phyloP scores from a whole-genome alignment of 129 eudicot genomes.

The sunflower (Helianthus annuus) region HanXRQr2.0-SUNRISE NC_035443.2:34707493-34707992 shows the following conservation, averaged over 20 bases:
- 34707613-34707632: slow-evolving; percentile 63
- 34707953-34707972: slow-evolving; percentile 20
- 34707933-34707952: slow-evolving; percentile 45
- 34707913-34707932: slow-evolving; percentile 12
- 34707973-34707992: slow-evolving; percentile 21
- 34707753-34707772: slow-evolving; percentile 93
- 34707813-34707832: slow-evolving; percentile 37
- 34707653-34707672: slow-evolving; percentile 47
- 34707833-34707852: slow-evolving; percentile 31
- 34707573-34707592: slow-evolving; percentile 83
- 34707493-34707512: slow-evolving; percentile 29
- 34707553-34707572: slow-evolving; percentile 83
- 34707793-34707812: slow-evolving; percentile 46
- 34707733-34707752: slow-evolving; percentile 99
- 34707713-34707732: slow-evolving; percentile 71
- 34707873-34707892: slow-evolving; percentile 20
- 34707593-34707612: slow-evolving; percentile 57
- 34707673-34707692: slow-evolving; percentile 77
- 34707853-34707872: slow-evolving; percentile 33
- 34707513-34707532: slow-evolving; percentile 86
- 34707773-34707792: slow-evolving; percentile 87
- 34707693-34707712: slow-evolving; percentile 85
- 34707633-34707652: slow-evolving; percentile 76
- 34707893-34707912: slow-evolving; percentile 49
- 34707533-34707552: slow-evolving; percentile 69